A percentile compares a stretch with the other conserved stretches of the same genome.
Conservation (phyloP, 2,329 filamentous ascomycete genomes). For the Colletotrichum echinochloae region DNA sequence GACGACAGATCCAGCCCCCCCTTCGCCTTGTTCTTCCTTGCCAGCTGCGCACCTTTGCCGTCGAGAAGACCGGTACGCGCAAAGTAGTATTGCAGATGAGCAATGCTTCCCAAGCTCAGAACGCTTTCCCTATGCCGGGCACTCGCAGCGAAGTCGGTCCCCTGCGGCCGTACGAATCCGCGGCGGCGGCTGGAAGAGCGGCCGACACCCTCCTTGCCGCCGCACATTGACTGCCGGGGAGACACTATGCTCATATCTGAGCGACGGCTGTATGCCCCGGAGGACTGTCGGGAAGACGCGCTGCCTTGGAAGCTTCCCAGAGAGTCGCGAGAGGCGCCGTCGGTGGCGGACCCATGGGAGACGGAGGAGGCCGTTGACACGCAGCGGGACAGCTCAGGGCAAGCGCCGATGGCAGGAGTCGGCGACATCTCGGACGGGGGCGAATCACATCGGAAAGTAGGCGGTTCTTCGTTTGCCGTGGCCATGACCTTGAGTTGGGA, state of each 20-base stretch:
- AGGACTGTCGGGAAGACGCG: conserved; percentile 72
- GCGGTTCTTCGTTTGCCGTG: conserved; percentile 48
- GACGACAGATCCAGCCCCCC: conserved; percentile 68
- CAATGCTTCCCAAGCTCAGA: conserved; percentile 95
- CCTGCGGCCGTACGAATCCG: conserved; percentile 89
- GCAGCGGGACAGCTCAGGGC: conserved; percentile 70
- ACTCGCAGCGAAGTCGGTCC: conserved; percentile 89
- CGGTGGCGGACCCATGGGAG: conserved; percentile 65
- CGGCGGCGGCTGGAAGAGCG: conserved; percentile 64
- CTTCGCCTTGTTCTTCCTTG: conserved; percentile 75
- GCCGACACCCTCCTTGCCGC: conserved; percentile 53
- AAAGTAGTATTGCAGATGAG: conserved; percentile 98
- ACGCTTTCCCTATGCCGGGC: conserved; percentile 93
- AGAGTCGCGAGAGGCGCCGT: conserved; percentile 64
- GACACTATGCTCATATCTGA: conserved; percentile 57
- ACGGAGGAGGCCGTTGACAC: conserved; percentile 72
- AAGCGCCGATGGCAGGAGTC: conserved; percentile 70
- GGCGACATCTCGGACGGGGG: conserved; percentile 75
- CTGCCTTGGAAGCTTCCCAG: conserved; percentile 69
- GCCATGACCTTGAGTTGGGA: conserved; percentile 46
- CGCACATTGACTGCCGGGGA: conserved; percentile 62
- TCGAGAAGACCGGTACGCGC: conserved; percentile 93
- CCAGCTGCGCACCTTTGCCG: conserved; percentile 88
- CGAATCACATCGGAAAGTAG: conserved; percentile 64
- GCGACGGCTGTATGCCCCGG: conserved; percentile 64